A percentile compares a stretch with the other conserved stretches of the same genome.
Conservation (phyloP, 139 green algal genomes). For the Yamagishiella unicocca region DNA sequence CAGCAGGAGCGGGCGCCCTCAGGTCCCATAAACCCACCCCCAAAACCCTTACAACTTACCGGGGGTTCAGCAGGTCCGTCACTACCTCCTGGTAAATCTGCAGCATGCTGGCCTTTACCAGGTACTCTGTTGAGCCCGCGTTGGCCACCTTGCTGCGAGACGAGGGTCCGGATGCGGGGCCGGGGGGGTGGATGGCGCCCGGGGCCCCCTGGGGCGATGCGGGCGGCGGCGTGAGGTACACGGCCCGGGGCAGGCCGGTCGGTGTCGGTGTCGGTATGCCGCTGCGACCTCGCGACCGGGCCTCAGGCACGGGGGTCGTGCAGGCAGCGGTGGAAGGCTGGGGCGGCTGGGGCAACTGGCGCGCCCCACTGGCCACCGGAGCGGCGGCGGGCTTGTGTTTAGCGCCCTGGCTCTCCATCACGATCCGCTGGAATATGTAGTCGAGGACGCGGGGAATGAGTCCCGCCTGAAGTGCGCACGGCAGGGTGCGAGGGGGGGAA, state of each 20-base stretch:
- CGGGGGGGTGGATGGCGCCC: background rate
- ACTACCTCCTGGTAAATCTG: conserved; percentile 95
- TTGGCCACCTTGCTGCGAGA: background rate
- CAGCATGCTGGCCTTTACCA: conserved; percentile 63
- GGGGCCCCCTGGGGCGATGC: background rate
- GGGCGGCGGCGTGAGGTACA: background rate
- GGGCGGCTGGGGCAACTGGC: background rate
- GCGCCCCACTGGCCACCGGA: background rate
- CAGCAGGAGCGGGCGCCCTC: too few relatives aligned
- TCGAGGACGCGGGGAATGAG: conserved; percentile 81
- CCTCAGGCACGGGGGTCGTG: background rate
- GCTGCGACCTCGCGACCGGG: background rate
- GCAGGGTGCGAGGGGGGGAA: background rate
- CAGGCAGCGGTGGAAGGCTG: background rate
- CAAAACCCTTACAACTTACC: background rate
- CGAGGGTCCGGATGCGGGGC: background rate
- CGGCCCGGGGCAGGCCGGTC: background rate
- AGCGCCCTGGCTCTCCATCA: background rate
- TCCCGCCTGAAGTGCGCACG: conserved; percentile 53
- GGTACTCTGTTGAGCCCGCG: background rate
- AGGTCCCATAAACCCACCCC: background rate
- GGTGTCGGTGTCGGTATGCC: conserved; percentile 33
- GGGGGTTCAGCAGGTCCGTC: conserved; percentile 83
- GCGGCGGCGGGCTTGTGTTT: background rate
- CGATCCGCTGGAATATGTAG: conserved; percentile 79